Conservation (phyloP, 352 stramenopile genomes). For the Stramenopiles sp. region DNA sequence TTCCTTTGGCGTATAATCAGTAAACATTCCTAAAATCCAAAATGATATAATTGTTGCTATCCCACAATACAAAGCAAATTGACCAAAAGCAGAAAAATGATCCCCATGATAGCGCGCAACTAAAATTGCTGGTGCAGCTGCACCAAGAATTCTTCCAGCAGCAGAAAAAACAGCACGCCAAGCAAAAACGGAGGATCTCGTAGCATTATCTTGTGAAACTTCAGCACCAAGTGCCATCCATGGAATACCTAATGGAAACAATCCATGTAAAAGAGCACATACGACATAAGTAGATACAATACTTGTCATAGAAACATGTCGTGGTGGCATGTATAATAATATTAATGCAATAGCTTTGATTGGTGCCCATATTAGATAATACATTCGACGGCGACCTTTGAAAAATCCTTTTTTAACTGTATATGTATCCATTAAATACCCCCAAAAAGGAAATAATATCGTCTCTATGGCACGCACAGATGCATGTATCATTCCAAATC, state of each 20-base stretch:
- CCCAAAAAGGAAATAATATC: slow-evolving; percentile 9
- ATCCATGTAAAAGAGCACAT: not conserved
- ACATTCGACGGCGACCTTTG: slow-evolving; percentile 5
- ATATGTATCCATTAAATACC: slow-evolving; percentile 12
- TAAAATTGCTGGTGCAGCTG: slow-evolving; percentile 1
- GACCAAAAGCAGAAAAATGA: slow-evolving; percentile 1
- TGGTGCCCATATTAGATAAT: slow-evolving; percentile 6
- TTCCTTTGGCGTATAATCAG: not conserved
- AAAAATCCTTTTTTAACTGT: slow-evolving; percentile 2
- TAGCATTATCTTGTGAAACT: slow-evolving; percentile 9
- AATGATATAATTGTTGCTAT: not conserved
- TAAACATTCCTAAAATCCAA: slow-evolving; percentile 4
- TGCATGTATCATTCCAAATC: slow-evolving; percentile 9
- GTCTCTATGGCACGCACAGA: slow-evolving; percentile 10
- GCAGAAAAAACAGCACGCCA: slow-evolving; percentile 10
- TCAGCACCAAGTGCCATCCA: slow-evolving; percentile 11
- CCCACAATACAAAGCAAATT: not conserved
- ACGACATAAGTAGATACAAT: slow-evolving; percentile 2
- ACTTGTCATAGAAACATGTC: not conserved
- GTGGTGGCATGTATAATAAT: slow-evolving; percentile 10
- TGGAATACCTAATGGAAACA: slow-evolving; percentile 10
- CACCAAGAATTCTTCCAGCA: slow-evolving; percentile 9
- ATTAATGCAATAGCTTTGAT: slow-evolving; percentile 10
- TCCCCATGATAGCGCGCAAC: not conserved
- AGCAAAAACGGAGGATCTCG: slow-evolving; percentile 1